Base-by-base conservation (phyloP, 257 asterid genomes). In the Capsicum rhomboideum region DNA sequence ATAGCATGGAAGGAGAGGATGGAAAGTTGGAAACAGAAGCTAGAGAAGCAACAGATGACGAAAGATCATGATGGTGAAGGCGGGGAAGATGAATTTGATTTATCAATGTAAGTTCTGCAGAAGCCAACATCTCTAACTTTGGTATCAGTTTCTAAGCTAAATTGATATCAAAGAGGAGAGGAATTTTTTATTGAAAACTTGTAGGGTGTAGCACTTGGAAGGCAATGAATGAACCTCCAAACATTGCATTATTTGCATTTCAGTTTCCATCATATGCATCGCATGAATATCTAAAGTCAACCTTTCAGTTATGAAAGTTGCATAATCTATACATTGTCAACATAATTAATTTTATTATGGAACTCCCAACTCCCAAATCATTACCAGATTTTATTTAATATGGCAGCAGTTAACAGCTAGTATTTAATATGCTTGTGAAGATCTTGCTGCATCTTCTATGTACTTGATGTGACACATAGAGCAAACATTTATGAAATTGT, bases 1-100 rank as follows among this genome's bases (percentile, higher is more conserved):
- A 61, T 87, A 40, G 87, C 89, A 5, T 87, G 89, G 89, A 87
- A 87, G 83, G 89, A 87, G 82, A 84, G 86, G 55, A 77, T 87
- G 86, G 84, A 84, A 26, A 31, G 10, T 13, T 84, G 87, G 87
- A 87, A 82, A 40, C 49, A 83, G 46, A 83, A 82, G 55, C 86
- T 82, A 87, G 86, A 67, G 61, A 82, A 75, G 34, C 55, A 50
- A 50, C 49, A 49, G 11, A 63, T 52, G 77, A 68, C 8, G 79
- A 71, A 56, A 42, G 81, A 82, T 20, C 28, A n/a, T 77, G 80
- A 20, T 42, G 82, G 28, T 56, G 18, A 80, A 49, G 86, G 54
- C 40, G 74, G 64, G 31, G 86, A 78, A 8, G 80, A 81, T 16
- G 84, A 49, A 31, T 78, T 52, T 50, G 86, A 85, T 72, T 37